Conservation (phyloP, 163 green algal species). For the Chlamydomonas reinhardtii region DNA sequence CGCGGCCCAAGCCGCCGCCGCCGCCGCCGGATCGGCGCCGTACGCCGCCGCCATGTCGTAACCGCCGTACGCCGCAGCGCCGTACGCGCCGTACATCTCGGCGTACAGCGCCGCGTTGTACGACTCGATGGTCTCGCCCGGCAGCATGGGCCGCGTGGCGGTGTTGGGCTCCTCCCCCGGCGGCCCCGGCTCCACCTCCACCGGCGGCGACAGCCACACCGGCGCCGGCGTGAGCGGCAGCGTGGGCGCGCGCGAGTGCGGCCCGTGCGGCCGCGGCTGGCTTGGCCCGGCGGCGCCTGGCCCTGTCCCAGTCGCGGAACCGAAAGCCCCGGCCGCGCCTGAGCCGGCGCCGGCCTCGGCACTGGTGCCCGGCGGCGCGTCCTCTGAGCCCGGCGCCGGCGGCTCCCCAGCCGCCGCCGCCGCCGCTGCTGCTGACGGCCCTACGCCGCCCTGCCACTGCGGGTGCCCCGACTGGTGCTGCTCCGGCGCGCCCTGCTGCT, state of each 20-base stretch:
- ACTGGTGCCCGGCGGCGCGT: not conserved
- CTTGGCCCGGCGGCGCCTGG: not conserved
- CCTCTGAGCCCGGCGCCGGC: not conserved
- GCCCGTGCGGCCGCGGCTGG: no score
- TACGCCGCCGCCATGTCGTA: not conserved
- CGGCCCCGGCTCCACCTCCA: slow-evolving; percentile 10
- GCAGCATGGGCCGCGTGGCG: not conserved
- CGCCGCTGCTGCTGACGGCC: not conserved
- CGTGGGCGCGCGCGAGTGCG: not conserved
- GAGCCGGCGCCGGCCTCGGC: no score
- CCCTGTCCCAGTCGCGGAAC: not conserved
- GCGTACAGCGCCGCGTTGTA: slow-evolving; percentile 2
- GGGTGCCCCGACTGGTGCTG: no score
- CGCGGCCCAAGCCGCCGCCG: not conserved
- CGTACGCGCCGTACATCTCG: slow-evolving; percentile 8
- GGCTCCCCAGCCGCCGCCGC: not conserved
- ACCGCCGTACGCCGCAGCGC: not conserved
- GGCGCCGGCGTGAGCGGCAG: slow-evolving; percentile 1
- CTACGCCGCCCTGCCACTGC: not conserved
- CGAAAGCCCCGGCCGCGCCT: no score
- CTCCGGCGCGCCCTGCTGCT: not conserved
- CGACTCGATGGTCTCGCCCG: slow-evolving; percentile 18
- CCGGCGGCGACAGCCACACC: slow-evolving; percentile 33
- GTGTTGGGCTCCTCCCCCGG: slow-evolving; percentile 1
- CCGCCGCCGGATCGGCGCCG: not conserved